A percentile compares a stretch with the other conserved stretches of the same genome.
These are phyloP conservation scores for Penicillium simplicissimum DNA, from an alignment of 495 filamentous ascomycete species.

Conservation along the genomic window DNA sequence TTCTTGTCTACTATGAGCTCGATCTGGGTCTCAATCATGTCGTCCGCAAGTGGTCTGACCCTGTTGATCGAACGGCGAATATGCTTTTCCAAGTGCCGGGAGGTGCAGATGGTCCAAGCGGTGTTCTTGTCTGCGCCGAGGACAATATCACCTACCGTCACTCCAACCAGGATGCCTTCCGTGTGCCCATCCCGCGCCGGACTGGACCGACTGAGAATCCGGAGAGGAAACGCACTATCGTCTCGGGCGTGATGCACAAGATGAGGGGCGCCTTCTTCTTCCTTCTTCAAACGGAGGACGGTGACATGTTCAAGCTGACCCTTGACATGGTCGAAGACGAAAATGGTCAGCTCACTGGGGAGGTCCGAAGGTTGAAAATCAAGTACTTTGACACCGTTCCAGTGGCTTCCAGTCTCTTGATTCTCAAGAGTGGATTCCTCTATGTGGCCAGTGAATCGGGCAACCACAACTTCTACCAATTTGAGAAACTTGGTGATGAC, in stretches of 20 bases:
- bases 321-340: slow-evolving; percentile 87
- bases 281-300: slow-evolving; percentile 91
- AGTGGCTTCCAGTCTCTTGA: slow-evolving; percentile 78
- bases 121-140: slow-evolving; percentile 91
- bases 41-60: slow-evolving; percentile 90
- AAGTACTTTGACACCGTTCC: slow-evolving; percentile 98
- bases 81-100: slow-evolving; percentile 96
- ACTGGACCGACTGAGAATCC: slow-evolving; percentile 88
- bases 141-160: slow-evolving; percentile 95
- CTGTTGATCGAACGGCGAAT: slow-evolving; percentile 85
- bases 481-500: slow-evolving; percentile 96
- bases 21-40: slow-evolving; percentile 97
- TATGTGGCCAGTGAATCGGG: slow-evolving; percentile 92
- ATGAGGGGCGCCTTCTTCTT: slow-evolving; percentile 98
- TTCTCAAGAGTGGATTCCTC: slow-evolving; percentile 93
- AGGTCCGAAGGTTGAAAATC: slow-evolving; percentile 82
- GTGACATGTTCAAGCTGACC: slow-evolving; percentile 95
- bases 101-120: slow-evolving; percentile 89
- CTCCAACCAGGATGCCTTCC: slow-evolving; percentile 84
- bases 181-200: slow-evolving; percentile 85
- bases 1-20: slow-evolving; percentile 94
- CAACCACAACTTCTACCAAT: slow-evolving; percentile 94
- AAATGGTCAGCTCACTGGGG: slow-evolving; percentile 71
- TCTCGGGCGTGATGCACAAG: slow-evolving; percentile 93
- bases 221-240: slow-evolving; percentile 80